Evolutionary conservation across 768 basidiomycete genomes (phyloP).

Genomic region (Collybiopsis confluens): DNA sequence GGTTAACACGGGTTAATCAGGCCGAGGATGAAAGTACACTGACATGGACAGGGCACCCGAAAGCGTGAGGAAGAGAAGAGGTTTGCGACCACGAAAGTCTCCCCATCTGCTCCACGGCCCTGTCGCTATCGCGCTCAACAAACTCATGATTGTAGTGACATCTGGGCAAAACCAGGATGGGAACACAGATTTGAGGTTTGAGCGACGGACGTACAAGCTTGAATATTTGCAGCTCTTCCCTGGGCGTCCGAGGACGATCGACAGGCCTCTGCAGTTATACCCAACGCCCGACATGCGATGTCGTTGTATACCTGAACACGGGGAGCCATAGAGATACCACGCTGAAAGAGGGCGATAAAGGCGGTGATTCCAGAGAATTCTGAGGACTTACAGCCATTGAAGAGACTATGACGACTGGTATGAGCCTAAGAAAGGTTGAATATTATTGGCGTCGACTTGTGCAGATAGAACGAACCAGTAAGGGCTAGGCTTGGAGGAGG

Average conservation of each 20-base stretch:
- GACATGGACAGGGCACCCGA: constrained; percentile 73
- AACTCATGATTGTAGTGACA: constrained; percentile 73
- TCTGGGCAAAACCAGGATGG: constrained; percentile 23
- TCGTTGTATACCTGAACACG: constrained; percentile 78
- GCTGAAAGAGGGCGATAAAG: constrained; percentile 34
- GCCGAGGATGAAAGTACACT: constrained; percentile 19
- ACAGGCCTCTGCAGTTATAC: constrained; percentile 9
- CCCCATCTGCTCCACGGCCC: constrained; percentile 85
- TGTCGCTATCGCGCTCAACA: constrained; percentile 76
- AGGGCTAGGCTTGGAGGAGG: constrained; percentile 34
- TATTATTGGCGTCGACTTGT: neutral
- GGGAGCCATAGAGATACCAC: constrained; percentile 75
- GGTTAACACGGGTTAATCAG: constrained; percentile 7
- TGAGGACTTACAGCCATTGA: constrained; percentile 56
- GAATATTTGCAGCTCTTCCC: constrained; percentile 67
- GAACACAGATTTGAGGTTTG: neutral
- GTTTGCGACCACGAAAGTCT: constrained; percentile 72
- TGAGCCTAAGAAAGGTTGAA: constrained; percentile 46
- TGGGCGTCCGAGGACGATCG: constrained; percentile 30
- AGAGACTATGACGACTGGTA: constrained; percentile 63
- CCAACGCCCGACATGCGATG: constrained; percentile 62
- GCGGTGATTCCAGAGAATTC: neutral
- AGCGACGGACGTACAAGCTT: constrained; percentile 42
- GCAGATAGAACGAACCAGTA: constrained; percentile 32
- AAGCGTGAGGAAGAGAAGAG: constrained; percentile 62